Conservation (phyloP, 2,329 filamentous ascomycete species). For the Coniochaeta ligniaria region DNA sequence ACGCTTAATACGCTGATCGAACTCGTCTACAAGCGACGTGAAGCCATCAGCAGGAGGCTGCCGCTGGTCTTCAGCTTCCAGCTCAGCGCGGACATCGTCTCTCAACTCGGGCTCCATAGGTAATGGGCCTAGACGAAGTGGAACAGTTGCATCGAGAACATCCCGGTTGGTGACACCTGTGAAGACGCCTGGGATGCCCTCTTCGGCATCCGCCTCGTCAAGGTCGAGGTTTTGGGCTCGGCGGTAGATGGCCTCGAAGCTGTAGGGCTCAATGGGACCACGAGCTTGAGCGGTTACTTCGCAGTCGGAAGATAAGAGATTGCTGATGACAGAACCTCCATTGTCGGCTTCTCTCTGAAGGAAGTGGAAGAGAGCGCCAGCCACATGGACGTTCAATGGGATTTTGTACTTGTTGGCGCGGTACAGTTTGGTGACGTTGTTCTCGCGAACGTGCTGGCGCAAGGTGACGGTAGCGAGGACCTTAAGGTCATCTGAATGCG, state of each 20-base stretch:
- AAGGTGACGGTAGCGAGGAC: conserved; percentile 66
- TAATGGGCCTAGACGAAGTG: conserved; percentile 70
- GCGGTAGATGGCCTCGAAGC: conserved; percentile 53
- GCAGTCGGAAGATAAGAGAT: conserved; percentile 59
- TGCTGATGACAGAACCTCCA: conserved; percentile 71
- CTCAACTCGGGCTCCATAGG: conserved; percentile 78
- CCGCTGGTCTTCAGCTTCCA: conserved; percentile 77
- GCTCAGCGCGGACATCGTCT: conserved; percentile 77
- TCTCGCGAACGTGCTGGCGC: conserved; percentile 71
- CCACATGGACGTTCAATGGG: conserved; percentile 79
- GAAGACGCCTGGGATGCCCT: conserved; percentile 57
- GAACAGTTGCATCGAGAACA: conserved; percentile 45
- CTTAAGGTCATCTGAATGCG: conserved; percentile 75
- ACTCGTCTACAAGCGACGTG: conserved; percentile 74
- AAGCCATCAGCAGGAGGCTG: conserved; percentile 66
- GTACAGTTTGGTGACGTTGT: conserved; percentile 73
- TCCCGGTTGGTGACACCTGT: conserved; percentile 56
- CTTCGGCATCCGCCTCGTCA: conserved; percentile 55
- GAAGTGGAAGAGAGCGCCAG: conserved; percentile 77
- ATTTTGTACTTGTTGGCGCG: conserved; percentile 81
- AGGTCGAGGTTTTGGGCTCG: conserved; percentile 53
- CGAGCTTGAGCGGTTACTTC: conserved; percentile 50
- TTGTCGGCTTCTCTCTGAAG: conserved; percentile 79
- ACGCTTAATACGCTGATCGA: conserved; percentile 80
- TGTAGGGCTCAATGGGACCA: conserved; percentile 57